These are phyloP conservation scores for Emergomyces africanus DNA, from an alignment of 2,329 filamentous ascomycete genomes.

Conservation along the genomic window DNA sequence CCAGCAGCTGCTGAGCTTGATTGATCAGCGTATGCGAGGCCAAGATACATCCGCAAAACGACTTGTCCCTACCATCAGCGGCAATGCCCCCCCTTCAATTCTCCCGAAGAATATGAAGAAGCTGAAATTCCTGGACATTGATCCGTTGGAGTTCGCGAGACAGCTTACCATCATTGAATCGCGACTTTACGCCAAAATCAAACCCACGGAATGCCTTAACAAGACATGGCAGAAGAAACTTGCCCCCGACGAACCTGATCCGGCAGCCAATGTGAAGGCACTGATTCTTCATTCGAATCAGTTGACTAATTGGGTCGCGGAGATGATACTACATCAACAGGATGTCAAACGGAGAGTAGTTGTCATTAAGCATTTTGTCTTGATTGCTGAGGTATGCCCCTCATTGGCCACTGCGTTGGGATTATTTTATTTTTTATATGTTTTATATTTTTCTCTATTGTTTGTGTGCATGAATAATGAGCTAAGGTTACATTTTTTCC, in stretches of 20 bases:
- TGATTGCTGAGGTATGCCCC: constrained; percentile 68
- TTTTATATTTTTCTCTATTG: too few species aligned
- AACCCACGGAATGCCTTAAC: constrained; percentile 88
- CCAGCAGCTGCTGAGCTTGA: constrained; percentile 65
- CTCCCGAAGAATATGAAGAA: constrained; percentile 99
- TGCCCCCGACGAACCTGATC: constrained; percentile 51
- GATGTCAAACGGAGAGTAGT: constrained; percentile 94
- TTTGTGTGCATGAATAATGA: not conserved
- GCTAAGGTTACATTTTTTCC: constrained; percentile 3
- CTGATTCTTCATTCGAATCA: constrained; percentile 97
- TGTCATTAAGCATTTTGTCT: constrained; percentile 96
- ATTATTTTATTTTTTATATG: constrained; percentile 15
- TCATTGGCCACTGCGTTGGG: constrained; percentile 20
- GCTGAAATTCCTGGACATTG: constrained; percentile 94
- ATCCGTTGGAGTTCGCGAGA: constrained; percentile 89
- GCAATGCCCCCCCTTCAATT: constrained; percentile 73
- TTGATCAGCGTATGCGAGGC: constrained; percentile 79
- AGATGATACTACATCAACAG: constrained; percentile 92
- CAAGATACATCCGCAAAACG: constrained; percentile 78
- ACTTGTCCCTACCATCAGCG: constrained; percentile 73
- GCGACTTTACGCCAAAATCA: constrained; percentile 87
- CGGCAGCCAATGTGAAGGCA: constrained; percentile 85
- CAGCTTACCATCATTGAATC: constrained; percentile 97
- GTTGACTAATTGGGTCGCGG: constrained; percentile 97
- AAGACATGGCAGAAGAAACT: constrained; percentile 99